Conservation (phyloP, 129 eudicot species). For the Heracleum sosnowskyi region DNA sequence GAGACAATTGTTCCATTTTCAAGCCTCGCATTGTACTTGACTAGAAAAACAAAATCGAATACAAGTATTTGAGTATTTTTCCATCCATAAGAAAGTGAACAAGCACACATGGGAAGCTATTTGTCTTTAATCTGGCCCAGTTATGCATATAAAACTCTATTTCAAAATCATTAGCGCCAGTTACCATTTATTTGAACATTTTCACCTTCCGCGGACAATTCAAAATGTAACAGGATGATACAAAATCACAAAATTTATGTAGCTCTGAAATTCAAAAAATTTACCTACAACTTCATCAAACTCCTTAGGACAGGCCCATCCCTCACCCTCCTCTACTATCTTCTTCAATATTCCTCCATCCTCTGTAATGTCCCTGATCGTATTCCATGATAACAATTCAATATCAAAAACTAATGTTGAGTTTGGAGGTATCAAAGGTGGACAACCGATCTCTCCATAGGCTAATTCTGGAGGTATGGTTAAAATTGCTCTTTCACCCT, state of each 20-base stretch:
- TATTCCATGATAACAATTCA: constrained; percentile 58
- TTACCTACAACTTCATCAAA: constrained; percentile 62
- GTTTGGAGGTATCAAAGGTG: constrained; percentile 63
- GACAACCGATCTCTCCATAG: constrained; percentile 63
- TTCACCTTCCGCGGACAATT: not conserved
- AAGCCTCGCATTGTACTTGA: constrained; percentile 50
- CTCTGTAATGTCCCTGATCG: constrained; percentile 53
- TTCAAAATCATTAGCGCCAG: not conserved
- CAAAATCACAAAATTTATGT: not conserved
- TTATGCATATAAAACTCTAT: not conserved
- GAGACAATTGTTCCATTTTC: constrained; percentile 54
- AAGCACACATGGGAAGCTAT: not conserved
- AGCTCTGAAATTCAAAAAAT: not conserved
- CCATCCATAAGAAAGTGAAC: not conserved
- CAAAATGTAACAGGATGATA: not conserved
- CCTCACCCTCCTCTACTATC: constrained; percentile 57
- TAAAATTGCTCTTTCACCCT: constrained; percentile 60
- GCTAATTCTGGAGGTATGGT: constrained; percentile 63
- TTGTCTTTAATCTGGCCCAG: not conserved
- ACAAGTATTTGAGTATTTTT: not conserved
- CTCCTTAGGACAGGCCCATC: constrained; percentile 69
- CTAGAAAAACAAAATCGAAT: constrained; percentile 20
- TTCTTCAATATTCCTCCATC: constrained; percentile 73
- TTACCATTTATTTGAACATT: not conserved
- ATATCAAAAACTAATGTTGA: constrained; percentile 61